Conservation (phyloP, 1,284 basidiomycete species). For the Stygiomarasmius scandens region DNA sequence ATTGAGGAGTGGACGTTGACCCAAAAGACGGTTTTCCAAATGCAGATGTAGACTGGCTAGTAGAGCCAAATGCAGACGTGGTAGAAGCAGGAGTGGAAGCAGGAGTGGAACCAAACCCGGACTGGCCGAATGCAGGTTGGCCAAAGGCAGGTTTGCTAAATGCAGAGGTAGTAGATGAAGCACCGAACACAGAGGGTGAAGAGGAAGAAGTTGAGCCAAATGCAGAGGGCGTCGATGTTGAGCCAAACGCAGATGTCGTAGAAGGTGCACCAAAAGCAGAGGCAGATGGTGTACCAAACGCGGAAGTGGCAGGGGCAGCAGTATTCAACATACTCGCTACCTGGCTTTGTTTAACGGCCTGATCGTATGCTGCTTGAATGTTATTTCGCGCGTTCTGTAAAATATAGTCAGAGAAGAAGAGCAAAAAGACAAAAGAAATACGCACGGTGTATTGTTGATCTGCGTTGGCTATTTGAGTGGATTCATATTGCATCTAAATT, state of each 20-base stretch:
- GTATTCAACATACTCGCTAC: constrained; percentile 18
- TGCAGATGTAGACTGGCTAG: constrained; percentile 24
- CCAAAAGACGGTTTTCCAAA: constrained; percentile 31
- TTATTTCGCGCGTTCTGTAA: constrained; percentile 52
- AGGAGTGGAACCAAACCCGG: constrained; percentile 12
- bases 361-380: constrained; percentile 50
- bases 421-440: background rate
- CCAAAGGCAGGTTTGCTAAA: constrained; percentile 29
- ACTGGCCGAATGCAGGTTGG: constrained; percentile 34
- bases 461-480: constrained; percentile 38
- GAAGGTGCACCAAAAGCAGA: too few species aligned
- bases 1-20: constrained; percentile 11
- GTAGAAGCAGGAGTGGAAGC: constrained; percentile 18
- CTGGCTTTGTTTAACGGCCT: constrained; percentile 47
- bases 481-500: background rate
- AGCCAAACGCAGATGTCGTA: constrained; percentile 15
- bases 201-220: constrained; percentile 1
- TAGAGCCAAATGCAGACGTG: constrained; percentile 21
- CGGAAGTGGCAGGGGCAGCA: constrained; percentile 16
- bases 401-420: background rate
- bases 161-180: constrained; percentile 9
- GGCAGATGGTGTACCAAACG: constrained; percentile 16
- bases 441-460: constrained; percentile 34
- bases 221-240: constrained; percentile 22
- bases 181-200: constrained; percentile 19